A percentile compares a stretch with the other conserved stretches of the same genome.
Conservation (phyloP, 768 basidiomycete species). For the Calocybe gangraenosa region DNA sequence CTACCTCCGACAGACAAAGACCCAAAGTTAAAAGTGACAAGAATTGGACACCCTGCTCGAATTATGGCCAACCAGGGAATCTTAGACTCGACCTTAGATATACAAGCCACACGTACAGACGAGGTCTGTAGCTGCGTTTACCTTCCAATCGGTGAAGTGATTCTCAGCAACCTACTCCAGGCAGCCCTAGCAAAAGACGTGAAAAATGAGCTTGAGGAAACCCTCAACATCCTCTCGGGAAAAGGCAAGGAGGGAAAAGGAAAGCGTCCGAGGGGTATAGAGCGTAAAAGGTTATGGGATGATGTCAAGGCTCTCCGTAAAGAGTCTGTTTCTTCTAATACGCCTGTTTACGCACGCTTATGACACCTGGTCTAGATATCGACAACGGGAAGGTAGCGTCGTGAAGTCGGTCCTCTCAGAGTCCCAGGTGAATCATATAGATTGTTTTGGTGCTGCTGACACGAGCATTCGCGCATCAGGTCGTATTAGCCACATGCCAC, state of each 20-base stretch:
- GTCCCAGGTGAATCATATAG: constrained; percentile 52
- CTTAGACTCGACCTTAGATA: constrained; percentile 66
- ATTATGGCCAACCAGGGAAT: constrained; percentile 72
- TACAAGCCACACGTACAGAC: constrained; percentile 69
- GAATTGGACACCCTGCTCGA: constrained; percentile 95
- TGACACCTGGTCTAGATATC: constrained; percentile 53
- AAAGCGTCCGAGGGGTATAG: constrained; percentile 63
- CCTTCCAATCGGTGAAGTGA: background rate
- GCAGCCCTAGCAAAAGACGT: constrained; percentile 85
- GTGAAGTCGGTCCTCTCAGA: constrained; percentile 75
- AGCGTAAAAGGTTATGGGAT: constrained; percentile 83
- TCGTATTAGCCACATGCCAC: constrained; percentile 93
- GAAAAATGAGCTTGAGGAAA: constrained; percentile 76
- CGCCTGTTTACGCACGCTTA: background rate
- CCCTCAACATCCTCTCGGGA: constrained; percentile 60
- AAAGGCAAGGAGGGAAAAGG: constrained; percentile 74
- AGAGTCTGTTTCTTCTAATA: constrained; percentile 53
- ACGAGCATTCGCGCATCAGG: constrained; percentile 31
- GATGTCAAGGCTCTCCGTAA: constrained; percentile 84
- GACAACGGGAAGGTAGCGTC: constrained; percentile 82
- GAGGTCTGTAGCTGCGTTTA: constrained; percentile 36
- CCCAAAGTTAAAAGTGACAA: constrained; percentile 59
- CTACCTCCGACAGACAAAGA: constrained; percentile 49
- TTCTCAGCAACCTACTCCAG: constrained; percentile 27
- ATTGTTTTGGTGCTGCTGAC: background rate